These are phyloP conservation scores for Fraxinus excelsior DNA, from an alignment of 257 asterid species.

Conservation along the genomic window DNA sequence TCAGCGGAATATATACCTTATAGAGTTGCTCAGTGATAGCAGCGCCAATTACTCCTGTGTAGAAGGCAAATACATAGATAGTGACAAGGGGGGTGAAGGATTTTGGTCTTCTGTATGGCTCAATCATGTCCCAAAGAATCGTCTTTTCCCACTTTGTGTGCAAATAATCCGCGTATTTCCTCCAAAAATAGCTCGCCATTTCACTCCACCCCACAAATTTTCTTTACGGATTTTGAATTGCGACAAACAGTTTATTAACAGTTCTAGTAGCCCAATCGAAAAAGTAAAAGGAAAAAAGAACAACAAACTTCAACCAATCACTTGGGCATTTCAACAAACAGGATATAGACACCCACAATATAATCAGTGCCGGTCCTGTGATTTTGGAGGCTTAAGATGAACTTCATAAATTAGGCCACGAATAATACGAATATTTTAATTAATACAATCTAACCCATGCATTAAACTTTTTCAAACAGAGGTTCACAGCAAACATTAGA, in stretches of 20 bases:
- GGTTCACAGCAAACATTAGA: too few relatives aligned
- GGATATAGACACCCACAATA: neutral
- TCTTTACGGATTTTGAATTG: conserved; percentile 23
- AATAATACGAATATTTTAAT: too few relatives aligned
- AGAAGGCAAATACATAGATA: conserved; percentile 71
- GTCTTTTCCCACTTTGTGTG: conserved; percentile 77
- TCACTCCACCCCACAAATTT: conserved; percentile 13
- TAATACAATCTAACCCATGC: too few relatives aligned
- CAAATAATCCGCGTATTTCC: conserved; percentile 83
- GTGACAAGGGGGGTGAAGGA: conserved; percentile 80
- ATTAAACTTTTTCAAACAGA: too few relatives aligned
- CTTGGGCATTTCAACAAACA: conserved; percentile 35
- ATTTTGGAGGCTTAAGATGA: too few relatives aligned
- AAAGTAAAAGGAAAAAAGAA: neutral
- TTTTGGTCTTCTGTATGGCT: conserved; percentile 81
- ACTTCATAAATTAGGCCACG: too few relatives aligned
- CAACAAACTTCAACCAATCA: neutral
- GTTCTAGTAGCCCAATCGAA: neutral
- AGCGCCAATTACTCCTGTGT: conserved; percentile 85
- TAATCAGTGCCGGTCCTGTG: too few relatives aligned
- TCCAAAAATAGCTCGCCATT: conserved; percentile 78
- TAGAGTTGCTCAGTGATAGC: conserved; percentile 84
- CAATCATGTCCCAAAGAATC: conserved; percentile 90
- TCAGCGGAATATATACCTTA: conserved; percentile 47
- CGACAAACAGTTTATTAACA: conserved; percentile 10